Percentiles rank a stretch among this genome's conserved stretches.
Conservation (phyloP, 371 early-diverging fungal genomes). For the Lichtheimia hyalospora region DNA sequence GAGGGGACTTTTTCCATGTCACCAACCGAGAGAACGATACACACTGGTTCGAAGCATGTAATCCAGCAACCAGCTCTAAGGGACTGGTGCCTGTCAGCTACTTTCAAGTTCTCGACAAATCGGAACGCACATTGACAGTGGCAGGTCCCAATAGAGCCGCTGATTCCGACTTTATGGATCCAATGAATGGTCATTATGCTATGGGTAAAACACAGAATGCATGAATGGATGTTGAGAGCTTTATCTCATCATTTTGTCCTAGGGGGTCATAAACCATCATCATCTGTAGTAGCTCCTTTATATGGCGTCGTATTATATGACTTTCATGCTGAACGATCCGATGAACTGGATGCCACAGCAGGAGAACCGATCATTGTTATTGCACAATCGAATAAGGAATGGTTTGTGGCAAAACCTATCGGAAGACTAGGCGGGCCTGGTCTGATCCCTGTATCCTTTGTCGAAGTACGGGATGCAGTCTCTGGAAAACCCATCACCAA, state of each 20-base stretch:
- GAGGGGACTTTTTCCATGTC: constrained; percentile 92
- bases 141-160: constrained; percentile 6
- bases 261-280: not conserved
- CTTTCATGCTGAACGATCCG: constrained; percentile 74
- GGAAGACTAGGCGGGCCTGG: constrained; percentile 71
- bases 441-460: constrained; percentile 77
- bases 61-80: constrained; percentile 75
- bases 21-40: constrained; percentile 74
- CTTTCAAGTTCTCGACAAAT: constrained; percentile 77
- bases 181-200: not conserved
- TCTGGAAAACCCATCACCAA: constrained; percentile 63
- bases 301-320: constrained; percentile 78
- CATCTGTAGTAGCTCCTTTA: constrained; percentile 27
- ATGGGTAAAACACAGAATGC: not conserved
- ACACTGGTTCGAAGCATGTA: constrained; percentile 82
- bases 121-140: constrained; percentile 23
- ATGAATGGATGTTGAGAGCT: not conserved
- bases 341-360: constrained; percentile 72
- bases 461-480: constrained; percentile 70
- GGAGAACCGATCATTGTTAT: constrained; percentile 79
- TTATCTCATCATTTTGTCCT: not conserved
- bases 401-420: constrained; percentile 81
- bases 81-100: constrained; percentile 82
- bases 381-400: constrained; percentile 79
- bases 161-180: constrained; percentile 28